A percentile compares a stretch with the other conserved stretches of the same genome.
phyloP scores from a whole-genome alignment of 306 rosid genomes.

The Carpinus fangiana region DNA sequence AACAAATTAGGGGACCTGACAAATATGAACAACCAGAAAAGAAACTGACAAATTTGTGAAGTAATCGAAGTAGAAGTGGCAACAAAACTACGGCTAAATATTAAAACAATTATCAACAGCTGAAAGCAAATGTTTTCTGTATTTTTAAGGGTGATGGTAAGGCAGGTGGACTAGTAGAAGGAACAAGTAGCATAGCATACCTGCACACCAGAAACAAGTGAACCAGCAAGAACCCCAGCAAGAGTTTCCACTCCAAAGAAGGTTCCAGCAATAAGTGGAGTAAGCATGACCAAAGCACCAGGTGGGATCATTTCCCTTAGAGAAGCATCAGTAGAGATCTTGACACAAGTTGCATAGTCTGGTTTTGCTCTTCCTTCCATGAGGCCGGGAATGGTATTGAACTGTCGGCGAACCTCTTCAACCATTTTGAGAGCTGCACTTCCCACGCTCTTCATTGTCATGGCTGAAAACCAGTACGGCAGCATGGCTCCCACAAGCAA shows the following conservation, averaged over 20 bases:
- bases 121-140: neutral
- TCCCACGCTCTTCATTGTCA: constrained; percentile 76
- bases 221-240: constrained; percentile 70
- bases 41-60: neutral
- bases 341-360: constrained; percentile 67
- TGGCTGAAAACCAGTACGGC: constrained; percentile 77
- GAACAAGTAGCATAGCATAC: constrained; percentile 21
- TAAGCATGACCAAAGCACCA: constrained; percentile 62
- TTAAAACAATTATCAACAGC: neutral
- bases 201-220: constrained; percentile 82
- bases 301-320: constrained; percentile 77
- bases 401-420: constrained; percentile 67
- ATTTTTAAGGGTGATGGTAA: neutral
- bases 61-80: neutral
- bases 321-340: constrained; percentile 72
- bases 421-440: constrained; percentile 82
- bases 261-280: constrained; percentile 72
- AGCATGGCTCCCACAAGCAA: constrained; percentile 74
- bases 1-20: neutral
- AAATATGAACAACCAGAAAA: neutral
- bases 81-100: neutral
- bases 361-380: constrained; percentile 68
- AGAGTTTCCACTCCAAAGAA: constrained; percentile 72
- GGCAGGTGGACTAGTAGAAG: neutral
- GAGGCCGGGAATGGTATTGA: constrained; percentile 56